Conservation (phyloP, 2,329 filamentous ascomycete species). For the Penicillium thymicola region DNA sequence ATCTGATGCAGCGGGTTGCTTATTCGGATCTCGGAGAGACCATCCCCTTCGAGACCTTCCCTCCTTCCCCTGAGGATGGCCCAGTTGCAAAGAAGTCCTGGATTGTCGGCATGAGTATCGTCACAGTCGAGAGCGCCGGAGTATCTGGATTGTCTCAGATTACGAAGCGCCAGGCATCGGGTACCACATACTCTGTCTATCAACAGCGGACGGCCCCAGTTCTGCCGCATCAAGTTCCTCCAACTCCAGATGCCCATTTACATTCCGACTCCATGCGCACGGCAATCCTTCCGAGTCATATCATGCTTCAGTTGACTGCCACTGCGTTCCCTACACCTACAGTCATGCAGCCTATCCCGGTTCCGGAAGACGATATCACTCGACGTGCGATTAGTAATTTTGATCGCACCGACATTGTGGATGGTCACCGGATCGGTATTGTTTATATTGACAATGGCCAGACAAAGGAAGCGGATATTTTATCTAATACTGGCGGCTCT, state of each 20-base stretch:
- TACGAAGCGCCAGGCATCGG: conserved; percentile 51
- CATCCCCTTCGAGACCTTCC: conserved; percentile 42
- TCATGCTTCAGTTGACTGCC: conserved; percentile 45
- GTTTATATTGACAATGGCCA: conserved; percentile 90
- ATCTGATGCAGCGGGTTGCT: conserved; percentile 87
- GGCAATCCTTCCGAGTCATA: conserved; percentile 46
- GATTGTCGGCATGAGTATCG: conserved; percentile 51
- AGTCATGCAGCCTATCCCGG: conserved; percentile 66
- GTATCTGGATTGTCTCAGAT: conserved; percentile 49
- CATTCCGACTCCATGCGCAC: conserved; percentile 39
- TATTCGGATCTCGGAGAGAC: conserved; percentile 80
- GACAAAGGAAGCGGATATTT: conserved; percentile 74
- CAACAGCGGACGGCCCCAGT: conserved; percentile 47
- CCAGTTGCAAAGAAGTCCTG: conserved; percentile 47
- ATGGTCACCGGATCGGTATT: conserved; percentile 92
- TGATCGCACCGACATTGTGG: conserved; percentile 83
- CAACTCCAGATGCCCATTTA: conserved; percentile 39
- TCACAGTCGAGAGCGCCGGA: conserved; percentile 50
- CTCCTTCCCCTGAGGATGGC: conserved; percentile 41
- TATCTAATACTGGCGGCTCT: conserved; percentile 82
- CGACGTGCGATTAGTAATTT: conserved; percentile 75
- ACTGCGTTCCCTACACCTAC: conserved; percentile 44
- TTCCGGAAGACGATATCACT: conserved; percentile 70
- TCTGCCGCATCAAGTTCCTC: conserved; percentile 45
- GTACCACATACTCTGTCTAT: conserved; percentile 49